Conservation (phyloP, 2,329 filamentous ascomycete genomes). For the Rhinocladiella similis region DNA sequence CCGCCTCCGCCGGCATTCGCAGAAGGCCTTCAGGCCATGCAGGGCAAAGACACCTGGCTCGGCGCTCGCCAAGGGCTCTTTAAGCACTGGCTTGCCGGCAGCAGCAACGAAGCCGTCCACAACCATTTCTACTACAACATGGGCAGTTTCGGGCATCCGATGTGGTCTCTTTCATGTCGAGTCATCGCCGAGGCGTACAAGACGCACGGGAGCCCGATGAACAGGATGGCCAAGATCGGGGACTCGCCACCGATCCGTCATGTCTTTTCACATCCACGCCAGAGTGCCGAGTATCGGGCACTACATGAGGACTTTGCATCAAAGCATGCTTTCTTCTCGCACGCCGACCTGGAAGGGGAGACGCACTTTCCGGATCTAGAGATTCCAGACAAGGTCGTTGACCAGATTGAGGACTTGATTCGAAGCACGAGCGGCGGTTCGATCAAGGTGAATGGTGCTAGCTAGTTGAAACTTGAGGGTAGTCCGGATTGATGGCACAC, state of each 20-base stretch:
- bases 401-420: constrained; percentile 5
- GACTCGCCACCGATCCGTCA: constrained; percentile 5
- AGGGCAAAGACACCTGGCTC: constrained; percentile 4
- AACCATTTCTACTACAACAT: constrained; percentile 13
- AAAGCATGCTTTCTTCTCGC: constrained; percentile 11
- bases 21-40: constrained; percentile 2
- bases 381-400: constrained; percentile 3
- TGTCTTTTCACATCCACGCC: constrained; percentile 5
- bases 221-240: constrained; percentile 2
- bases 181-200: constrained; percentile 5
- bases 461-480: not conserved
- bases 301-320: constrained; percentile 5
- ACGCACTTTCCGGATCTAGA: constrained; percentile 17
- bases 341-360: constrained; percentile 14
- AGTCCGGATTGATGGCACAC: not conserved
- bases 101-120: constrained; percentile 3
- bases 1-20: constrained; percentile 9
- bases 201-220: constrained; percentile 2
- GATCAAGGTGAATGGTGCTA: not conserved
- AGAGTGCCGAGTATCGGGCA: not conserved
- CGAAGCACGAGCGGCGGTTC: not conserved
- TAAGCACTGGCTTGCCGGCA: constrained; percentile 7
- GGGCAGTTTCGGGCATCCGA: constrained; percentile 1
- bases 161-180: constrained; percentile 11
- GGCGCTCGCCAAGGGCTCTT: constrained; percentile 1